phyloP scores from a whole-genome alignment of 345 rosid species.

The Linum lewisii region DNA sequence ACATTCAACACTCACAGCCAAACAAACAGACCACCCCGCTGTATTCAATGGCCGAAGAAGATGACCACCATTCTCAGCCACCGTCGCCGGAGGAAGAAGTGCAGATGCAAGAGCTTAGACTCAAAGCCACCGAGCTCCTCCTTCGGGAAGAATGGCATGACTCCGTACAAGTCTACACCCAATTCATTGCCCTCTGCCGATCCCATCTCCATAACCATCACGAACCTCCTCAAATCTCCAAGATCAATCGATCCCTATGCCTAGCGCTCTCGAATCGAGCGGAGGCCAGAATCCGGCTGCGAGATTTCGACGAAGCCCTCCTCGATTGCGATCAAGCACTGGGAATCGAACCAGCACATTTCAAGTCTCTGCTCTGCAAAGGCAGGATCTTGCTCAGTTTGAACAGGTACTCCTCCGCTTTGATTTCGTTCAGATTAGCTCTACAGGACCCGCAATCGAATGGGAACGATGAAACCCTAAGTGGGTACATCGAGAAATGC shows the following conservation, averaged over 20 bases:
- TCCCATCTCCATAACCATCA: slow-evolving; percentile 22
- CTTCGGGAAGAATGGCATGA: slow-evolving; percentile 75
- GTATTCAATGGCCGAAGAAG: slow-evolving; percentile 12
- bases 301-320: slow-evolving; percentile 41
- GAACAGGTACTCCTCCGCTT: slow-evolving; percentile 52
- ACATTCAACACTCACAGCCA: not conserved
- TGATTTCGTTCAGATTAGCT: slow-evolving; percentile 59
- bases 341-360: slow-evolving; percentile 48
- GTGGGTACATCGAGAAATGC: slow-evolving; percentile 55
- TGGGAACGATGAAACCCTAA: slow-evolving; percentile 43
- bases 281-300: slow-evolving; percentile 41
- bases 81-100: slow-evolving; percentile 17
- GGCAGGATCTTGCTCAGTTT: slow-evolving; percentile 62
- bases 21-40: not conserved
- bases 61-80: slow-evolving; percentile 16
- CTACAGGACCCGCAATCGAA: slow-evolving; percentile 40
- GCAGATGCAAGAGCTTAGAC: slow-evolving; percentile 54
- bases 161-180: slow-evolving; percentile 49
- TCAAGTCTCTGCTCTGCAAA: slow-evolving; percentile 74
- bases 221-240: slow-evolving; percentile 21
- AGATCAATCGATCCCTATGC: slow-evolving; percentile 50
- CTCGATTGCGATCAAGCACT: slow-evolving; percentile 58
- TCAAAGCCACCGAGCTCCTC: slow-evolving; percentile 66
- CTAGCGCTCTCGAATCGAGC: slow-evolving; percentile 72
- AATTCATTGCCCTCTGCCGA: slow-evolving; percentile 49